Base-by-base conservation (phyloP, 2,329 filamentous ascomycete species). In the Metarhizium humberi region DNA sequence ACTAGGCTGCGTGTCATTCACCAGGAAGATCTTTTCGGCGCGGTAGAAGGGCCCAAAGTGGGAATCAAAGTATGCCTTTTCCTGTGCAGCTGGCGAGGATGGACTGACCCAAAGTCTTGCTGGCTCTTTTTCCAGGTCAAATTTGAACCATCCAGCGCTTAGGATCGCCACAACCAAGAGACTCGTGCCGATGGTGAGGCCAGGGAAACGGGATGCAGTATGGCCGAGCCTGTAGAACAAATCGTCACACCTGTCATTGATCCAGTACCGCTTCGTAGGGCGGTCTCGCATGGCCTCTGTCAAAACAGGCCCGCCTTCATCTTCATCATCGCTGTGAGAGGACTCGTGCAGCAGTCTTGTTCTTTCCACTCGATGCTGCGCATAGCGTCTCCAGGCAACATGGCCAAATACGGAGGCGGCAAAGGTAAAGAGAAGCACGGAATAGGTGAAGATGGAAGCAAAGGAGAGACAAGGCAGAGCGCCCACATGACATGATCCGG, bases 41-140 rank as follows among this genome's bases (percentile, higher is more conserved):
- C 94, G 88, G 72, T 94, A 99, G 66, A 99, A 99, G 0, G 92
- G 91, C 0, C 94, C 95, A 67, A 99, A 99, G 63, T 90, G 91
- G 40, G 81, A 70, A 67, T 99, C 95, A 61, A 97, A 99, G 67
- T 95, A 99, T 1, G 81, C 80, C 73, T 99, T 99, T 68, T 99
- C 92, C 67, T 90, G 81, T 0, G 94, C 94, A 20, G 95, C 92
- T 51, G 85, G 82, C 4, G 94, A 97, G 8, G 88, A 87, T 7
- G 94, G 94, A 63, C 92, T 92, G n/a, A 99, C 94, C 94, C 94
- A 99, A 8, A 99, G 76, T 50, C 88, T 85, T 11, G 95, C 94
- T 6, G 94, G 94, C 59, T 97, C 88, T 25, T 79, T 88, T 70
- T 97, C 94, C 40, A 99, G 78, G n/a, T 88, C 80, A 65, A 99